A percentile compares a stretch with the other conserved stretches of the same genome.
phyloP scores from a whole-genome alignment of 345 rosid species.

The Cardamine resedifolia region DNA sequence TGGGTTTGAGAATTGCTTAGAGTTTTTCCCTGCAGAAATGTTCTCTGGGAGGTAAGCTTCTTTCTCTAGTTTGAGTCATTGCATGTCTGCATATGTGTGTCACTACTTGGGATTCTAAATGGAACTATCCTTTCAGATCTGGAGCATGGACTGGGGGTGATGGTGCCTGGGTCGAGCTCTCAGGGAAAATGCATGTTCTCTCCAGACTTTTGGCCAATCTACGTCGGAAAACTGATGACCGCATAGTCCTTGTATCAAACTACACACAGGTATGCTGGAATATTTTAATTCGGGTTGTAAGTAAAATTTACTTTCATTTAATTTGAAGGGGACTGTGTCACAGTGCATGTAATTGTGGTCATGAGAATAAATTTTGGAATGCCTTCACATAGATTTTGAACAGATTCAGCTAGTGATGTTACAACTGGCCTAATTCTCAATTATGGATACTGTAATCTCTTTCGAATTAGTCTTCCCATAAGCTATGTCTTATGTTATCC shows the following conservation, averaged over 20 bases:
- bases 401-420: conserved; percentile 15
- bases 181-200: conserved; percentile 98
- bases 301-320: conserved; percentile 5
- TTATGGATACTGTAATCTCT: conserved; percentile 1
- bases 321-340: conserved; percentile 2
- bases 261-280: conserved; percentile 75
- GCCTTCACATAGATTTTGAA: conserved; percentile 18
- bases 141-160: conserved; percentile 95
- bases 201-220: conserved; percentile 85
- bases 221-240: conserved; percentile 78
- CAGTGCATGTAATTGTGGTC: conserved; percentile 9
- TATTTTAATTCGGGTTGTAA: not conserved
- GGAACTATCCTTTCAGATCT: conserved; percentile 52
- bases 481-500: conserved; percentile 20
- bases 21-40: conserved; percentile 89
- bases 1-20: conserved; percentile 83
- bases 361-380: conserved; percentile 4
- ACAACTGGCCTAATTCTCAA: not conserved
- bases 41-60: conserved; percentile 82
- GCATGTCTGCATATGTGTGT: conserved; percentile 11
- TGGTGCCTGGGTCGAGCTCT: conserved; percentile 97
- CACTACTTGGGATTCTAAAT: conserved; percentile 22
- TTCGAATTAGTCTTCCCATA: conserved; percentile 17
- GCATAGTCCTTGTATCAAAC: conserved; percentile 96
- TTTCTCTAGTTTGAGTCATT: conserved; percentile 11